These are phyloP conservation scores for Actinomortierella wolfii DNA, from an alignment of 371 early-diverging fungal genomes.

Conservation along the genomic window DNA sequence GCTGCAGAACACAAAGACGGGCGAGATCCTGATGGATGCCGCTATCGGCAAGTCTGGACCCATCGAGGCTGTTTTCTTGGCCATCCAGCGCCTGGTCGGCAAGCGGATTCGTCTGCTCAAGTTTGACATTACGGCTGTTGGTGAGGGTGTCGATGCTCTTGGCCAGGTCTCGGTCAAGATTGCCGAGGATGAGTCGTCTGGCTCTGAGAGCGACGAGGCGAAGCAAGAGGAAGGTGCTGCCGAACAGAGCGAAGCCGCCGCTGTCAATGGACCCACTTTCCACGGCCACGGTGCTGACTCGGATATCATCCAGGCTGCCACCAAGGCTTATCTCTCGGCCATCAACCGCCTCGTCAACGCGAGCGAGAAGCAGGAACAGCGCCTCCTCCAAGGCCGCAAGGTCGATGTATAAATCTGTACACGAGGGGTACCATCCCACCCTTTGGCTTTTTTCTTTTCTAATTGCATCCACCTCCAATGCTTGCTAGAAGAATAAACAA, in stretches of 20 bases:
- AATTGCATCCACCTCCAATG: neutral
- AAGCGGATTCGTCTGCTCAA: slow-evolving; percentile 65
- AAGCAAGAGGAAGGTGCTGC: slow-evolving; percentile 3
- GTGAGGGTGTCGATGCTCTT: slow-evolving; percentile 83
- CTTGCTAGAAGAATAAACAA: neutral
- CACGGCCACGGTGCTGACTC: slow-evolving; percentile 77
- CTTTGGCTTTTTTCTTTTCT: slow-evolving; percentile 2
- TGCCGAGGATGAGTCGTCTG: slow-evolving; percentile 34
- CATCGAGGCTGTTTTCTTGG: slow-evolving; percentile 83
- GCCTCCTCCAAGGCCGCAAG: slow-evolving; percentile 50
- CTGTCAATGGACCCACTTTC: slow-evolving; percentile 53
- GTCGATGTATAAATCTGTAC: slow-evolving; percentile 46
- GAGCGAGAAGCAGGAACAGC: slow-evolving; percentile 45
- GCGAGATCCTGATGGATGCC: slow-evolving; percentile 64
- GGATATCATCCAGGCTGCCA: slow-evolving; percentile 84
- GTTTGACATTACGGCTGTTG: slow-evolving; percentile 87
- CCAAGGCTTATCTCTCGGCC: slow-evolving; percentile 86
- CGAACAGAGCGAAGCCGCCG: slow-evolving; percentile 9
- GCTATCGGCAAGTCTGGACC: slow-evolving; percentile 83
- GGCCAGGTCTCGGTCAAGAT: slow-evolving; percentile 86
- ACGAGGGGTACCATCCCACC: neutral
- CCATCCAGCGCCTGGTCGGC: slow-evolving; percentile 80
- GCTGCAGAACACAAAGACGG: slow-evolving; percentile 52
- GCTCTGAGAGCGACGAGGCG: slow-evolving; percentile 10
- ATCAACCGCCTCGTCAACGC: slow-evolving; percentile 71